These are phyloP conservation scores for Curvularia verruculosa DNA, from an alignment of 2,329 filamentous ascomycete genomes.

Conservation along the genomic window DNA sequence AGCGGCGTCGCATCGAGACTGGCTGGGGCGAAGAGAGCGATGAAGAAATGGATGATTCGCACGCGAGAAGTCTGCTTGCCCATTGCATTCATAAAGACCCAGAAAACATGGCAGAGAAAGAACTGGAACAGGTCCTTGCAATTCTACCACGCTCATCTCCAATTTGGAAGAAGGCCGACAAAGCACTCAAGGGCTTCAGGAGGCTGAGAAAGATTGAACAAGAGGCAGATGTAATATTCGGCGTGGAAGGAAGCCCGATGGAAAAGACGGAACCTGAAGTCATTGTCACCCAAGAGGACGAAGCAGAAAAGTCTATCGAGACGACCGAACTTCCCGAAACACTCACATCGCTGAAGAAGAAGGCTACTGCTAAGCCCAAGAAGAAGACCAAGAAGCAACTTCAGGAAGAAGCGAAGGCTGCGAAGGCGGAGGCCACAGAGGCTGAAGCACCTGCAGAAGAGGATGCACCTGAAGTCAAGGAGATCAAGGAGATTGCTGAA, in stretches of 20 bases:
- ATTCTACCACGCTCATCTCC: slow-evolving; percentile 62
- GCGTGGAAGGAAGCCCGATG: slow-evolving; percentile 54
- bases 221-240: slow-evolving; percentile 76
- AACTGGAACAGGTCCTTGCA: slow-evolving; percentile 62
- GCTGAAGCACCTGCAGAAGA: slow-evolving; percentile 37
- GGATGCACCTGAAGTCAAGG: slow-evolving; percentile 54
- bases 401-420: slow-evolving; percentile 59
- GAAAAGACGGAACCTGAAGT: slow-evolving; percentile 49
- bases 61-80: slow-evolving; percentile 55
- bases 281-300: slow-evolving; percentile 53
- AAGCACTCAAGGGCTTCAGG: slow-evolving; percentile 61
- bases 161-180: slow-evolving; percentile 77
- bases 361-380: slow-evolving; percentile 63
- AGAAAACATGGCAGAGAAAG: slow-evolving; percentile 70
- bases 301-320: slow-evolving; percentile 45
- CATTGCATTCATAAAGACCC: slow-evolving; percentile 65
- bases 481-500: slow-evolving; percentile 28
- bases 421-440: slow-evolving; percentile 51
- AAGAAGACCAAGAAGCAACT: slow-evolving; percentile 81
- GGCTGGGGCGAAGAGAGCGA: slow-evolving; percentile 57
- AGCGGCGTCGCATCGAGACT: slow-evolving; percentile 53
- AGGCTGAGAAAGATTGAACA: slow-evolving; percentile 79
- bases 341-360: slow-evolving; percentile 35
- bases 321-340: slow-evolving; percentile 45
- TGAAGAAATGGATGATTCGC: slow-evolving; percentile 56